These are phyloP conservation scores for Porogramme epimiltina DNA, from an alignment of 1,284 basidiomycete species.

Conservation along the genomic window DNA sequence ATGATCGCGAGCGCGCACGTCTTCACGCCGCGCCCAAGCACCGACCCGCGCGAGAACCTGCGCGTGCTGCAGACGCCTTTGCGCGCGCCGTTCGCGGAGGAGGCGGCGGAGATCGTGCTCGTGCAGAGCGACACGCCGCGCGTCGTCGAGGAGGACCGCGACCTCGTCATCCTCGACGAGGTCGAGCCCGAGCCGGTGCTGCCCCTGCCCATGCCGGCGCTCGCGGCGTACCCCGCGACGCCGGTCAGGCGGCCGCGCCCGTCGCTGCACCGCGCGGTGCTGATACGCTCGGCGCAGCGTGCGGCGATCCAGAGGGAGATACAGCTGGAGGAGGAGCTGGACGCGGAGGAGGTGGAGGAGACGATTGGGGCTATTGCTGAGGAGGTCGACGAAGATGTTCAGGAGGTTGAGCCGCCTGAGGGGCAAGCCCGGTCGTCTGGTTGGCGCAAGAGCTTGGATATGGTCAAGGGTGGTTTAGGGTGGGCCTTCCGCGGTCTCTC, in stretches of 20 bases:
- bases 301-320: constrained; percentile 44
- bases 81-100: constrained; percentile 36
- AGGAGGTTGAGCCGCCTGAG: constrained; percentile 28
- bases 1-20: constrained; percentile 76
- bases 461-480: constrained; percentile 31
- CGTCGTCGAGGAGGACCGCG: constrained; percentile 68
- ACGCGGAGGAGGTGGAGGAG: constrained; percentile 32
- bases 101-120: constrained; percentile 53
- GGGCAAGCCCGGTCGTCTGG: constrained; percentile 30
- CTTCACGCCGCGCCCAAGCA: constrained; percentile 63
- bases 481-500: constrained; percentile 39
- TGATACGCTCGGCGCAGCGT: constrained; percentile 68
- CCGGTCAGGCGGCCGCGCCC: constrained; percentile 44
- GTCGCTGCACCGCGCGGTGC: constrained; percentile 66
- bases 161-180: constrained; percentile 71
- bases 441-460: constrained; percentile 38
- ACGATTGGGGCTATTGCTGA: constrained; percentile 30
- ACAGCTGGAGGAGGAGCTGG: constrained; percentile 41
- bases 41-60: constrained; percentile 61
- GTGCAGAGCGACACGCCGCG: constrained; percentile 68
- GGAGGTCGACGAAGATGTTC: constrained; percentile 30
- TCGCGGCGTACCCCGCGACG: constrained; percentile 38
- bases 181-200: constrained; percentile 34
- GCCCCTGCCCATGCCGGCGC: constrained; percentile 20
- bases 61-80: constrained; percentile 61